Evolutionary conservation across 1,284 basidiomycete species (phyloP).

Genomic region (Xerocomus nothofagi): DNA sequence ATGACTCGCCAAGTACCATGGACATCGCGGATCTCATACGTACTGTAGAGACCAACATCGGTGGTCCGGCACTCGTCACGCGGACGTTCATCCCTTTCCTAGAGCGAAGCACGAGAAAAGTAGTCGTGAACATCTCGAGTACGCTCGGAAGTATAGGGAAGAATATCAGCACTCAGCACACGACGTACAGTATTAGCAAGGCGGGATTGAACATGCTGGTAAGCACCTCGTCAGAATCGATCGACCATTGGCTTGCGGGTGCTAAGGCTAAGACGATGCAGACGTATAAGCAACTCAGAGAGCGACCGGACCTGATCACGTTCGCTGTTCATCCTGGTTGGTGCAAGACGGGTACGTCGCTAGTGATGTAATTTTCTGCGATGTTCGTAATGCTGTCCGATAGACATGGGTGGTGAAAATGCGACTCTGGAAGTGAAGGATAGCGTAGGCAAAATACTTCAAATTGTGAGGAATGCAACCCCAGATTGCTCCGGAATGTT

Average conservation of each 20-base stretch:
- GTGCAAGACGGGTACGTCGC: slow-evolving; percentile 8
- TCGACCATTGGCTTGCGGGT: background rate
- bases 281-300: slow-evolving; percentile 10
- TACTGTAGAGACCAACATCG: slow-evolving; percentile 22
- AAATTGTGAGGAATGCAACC: slow-evolving; percentile 4
- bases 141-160: slow-evolving; percentile 26
- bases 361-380: background rate
- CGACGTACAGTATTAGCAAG: slow-evolving; percentile 12
- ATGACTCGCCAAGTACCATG: slow-evolving; percentile 17
- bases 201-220: slow-evolving; percentile 10
- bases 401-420: background rate
- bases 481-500: slow-evolving; percentile 7
- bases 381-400: background rate
- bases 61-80: slow-evolving; percentile 28
- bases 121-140: slow-evolving; percentile 27
- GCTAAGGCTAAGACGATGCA: background rate
- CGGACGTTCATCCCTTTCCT: slow-evolving; percentile 26
- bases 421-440: background rate
- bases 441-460: slow-evolving; percentile 3
- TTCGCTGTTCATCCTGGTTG: slow-evolving; percentile 7
- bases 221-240: background rate
- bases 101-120: slow-evolving; percentile 22
- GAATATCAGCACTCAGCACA: slow-evolving; percentile 10
- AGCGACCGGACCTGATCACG: slow-evolving; percentile 6
- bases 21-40: slow-evolving; percentile 10